These are phyloP conservation scores for Termitomyces bulborhizus DNA, from an alignment of 768 basidiomycete genomes.

Conservation along the genomic window DNA sequence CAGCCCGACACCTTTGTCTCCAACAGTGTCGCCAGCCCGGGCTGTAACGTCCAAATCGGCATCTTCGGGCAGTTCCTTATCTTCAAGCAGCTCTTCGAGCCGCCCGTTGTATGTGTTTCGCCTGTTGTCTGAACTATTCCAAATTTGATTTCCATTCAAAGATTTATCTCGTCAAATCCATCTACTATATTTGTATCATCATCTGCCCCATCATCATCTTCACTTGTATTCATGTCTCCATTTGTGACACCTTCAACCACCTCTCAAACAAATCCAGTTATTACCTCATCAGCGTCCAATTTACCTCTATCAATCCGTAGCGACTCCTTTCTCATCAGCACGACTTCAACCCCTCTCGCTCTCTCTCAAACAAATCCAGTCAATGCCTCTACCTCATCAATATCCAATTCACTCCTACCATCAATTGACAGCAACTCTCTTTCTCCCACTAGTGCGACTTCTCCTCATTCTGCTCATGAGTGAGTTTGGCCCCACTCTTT, in stretches of 20 bases:
- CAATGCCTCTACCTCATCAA: not conserved
- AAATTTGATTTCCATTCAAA: not conserved
- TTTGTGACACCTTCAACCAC: not conserved
- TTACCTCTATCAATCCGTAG: not conserved
- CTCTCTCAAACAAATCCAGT: slow-evolving; percentile 5
- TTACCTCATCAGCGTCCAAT: not conserved
- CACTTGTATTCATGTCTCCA: not conserved
- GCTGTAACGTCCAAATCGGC: not conserved
- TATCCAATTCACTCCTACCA: not conserved
- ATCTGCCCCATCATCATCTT: not conserved
- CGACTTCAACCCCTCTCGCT: slow-evolving; percentile 3
- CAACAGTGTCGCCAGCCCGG: not conserved
- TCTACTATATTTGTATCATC: not conserved
- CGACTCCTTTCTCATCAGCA: slow-evolving; percentile 1
- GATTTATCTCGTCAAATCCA: not conserved
- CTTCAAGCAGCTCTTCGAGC: not conserved
- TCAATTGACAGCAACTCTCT: not conserved
- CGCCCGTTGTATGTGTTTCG: not conserved
- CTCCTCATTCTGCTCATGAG: slow-evolving; percentile 12
- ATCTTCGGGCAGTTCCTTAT: not conserved
- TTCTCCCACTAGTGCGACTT: slow-evolving; percentile 2
- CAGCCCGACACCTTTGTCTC: not conserved
- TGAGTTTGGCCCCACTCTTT: not conserved
- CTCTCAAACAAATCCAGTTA: slow-evolving; percentile 4
- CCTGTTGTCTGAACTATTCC: not conserved